phyloP scores from a whole-genome alignment of 768 basidiomycete species.

The Lentinula detonsa region DNA sequence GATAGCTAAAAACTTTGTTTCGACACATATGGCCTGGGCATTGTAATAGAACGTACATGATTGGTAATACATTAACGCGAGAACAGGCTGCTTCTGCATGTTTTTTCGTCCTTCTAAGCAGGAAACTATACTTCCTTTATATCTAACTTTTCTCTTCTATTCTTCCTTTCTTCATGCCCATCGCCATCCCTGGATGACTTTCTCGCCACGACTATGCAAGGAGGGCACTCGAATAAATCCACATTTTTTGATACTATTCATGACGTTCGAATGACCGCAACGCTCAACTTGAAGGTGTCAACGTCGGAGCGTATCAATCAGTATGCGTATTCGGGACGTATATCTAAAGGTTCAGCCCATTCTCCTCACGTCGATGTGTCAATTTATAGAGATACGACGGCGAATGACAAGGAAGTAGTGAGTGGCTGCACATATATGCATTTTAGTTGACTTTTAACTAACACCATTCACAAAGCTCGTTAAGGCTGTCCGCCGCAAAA shows the following conservation, averaged over 20 bases:
- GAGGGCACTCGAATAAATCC: constrained; percentile 1
- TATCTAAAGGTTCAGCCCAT: background rate
- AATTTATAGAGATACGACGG: constrained; percentile 45
- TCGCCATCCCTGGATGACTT: constrained; percentile 1
- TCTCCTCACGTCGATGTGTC: constrained; percentile 54
- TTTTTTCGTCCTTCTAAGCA: background rate
- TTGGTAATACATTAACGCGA: background rate
- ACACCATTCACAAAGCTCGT: constrained; percentile 46
- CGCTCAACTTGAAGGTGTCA: constrained; percentile 20
- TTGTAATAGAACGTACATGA: background rate
- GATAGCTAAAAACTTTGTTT: background rate
- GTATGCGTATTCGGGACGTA: constrained; percentile 36
- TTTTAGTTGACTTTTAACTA: constrained; percentile 3
- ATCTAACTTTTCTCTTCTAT: background rate
- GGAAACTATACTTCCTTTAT: background rate
- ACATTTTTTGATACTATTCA: constrained; percentile 31
- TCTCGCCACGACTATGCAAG: background rate
- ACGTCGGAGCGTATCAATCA: constrained; percentile 53
- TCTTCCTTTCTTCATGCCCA: background rate
- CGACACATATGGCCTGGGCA: background rate
- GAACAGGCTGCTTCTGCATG: background rate
- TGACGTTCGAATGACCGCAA: constrained; percentile 38
- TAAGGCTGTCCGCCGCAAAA: constrained; percentile 64
- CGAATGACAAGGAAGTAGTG: constrained; percentile 36
- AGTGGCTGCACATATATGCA: constrained; percentile 17